Evolutionary conservation across 257 asterid genomes (phyloP).

Genomic region (Solanum tarapatanum): DNA sequence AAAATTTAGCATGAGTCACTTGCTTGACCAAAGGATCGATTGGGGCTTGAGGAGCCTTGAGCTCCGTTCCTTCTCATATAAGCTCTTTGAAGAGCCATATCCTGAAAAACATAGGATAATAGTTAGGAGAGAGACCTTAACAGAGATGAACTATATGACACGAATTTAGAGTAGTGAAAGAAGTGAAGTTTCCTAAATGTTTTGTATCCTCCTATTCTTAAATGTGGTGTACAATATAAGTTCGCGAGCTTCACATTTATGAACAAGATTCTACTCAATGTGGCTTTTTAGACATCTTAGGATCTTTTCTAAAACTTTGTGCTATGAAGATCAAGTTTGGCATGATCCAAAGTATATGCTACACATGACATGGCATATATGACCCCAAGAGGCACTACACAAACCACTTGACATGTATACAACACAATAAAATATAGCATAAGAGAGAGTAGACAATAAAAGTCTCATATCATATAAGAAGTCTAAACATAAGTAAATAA

Average conservation of each 20-base stretch:
- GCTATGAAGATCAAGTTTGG: not conserved
- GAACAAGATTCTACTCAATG: too few species aligned
- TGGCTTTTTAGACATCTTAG: not conserved
- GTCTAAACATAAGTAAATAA: too few species aligned
- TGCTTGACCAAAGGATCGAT: too few species aligned
- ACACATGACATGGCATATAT: not conserved
- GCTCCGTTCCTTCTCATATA: not conserved
- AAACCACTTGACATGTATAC: not conserved
- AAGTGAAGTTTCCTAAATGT: not conserved
- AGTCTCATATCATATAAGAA: not conserved
- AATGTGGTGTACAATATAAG: not conserved
- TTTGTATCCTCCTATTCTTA: not conserved
- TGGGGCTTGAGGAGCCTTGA: too few species aligned
- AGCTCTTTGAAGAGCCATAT: not conserved
- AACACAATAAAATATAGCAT: not conserved
- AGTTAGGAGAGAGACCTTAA: not conserved
- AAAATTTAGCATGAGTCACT: too few species aligned
- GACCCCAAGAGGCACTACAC: not conserved
- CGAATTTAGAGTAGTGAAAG: not conserved
- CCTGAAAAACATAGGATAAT: not conserved
- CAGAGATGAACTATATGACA: not conserved
- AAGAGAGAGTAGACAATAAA: not conserved
- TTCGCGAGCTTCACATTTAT: not conserved
- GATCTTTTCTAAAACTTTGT: not conserved
- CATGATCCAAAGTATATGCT: not conserved